These are phyloP conservation scores for Botrytis cinerea DNA, from an alignment of 2,329 filamentous ascomycete genomes.

Conservation along the genomic window DNA sequence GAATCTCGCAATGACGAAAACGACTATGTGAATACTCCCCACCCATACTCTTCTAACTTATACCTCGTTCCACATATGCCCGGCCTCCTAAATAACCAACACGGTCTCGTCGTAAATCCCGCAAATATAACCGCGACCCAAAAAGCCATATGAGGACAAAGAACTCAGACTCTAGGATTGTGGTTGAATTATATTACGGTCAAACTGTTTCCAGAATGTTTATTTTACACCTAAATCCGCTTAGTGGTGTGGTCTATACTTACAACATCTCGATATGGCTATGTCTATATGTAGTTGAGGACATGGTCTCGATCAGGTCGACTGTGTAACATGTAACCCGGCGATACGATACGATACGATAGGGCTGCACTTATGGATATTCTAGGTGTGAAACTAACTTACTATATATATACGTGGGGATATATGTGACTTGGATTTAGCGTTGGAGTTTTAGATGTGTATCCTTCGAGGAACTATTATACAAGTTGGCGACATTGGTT, in stretches of 20 bases:
- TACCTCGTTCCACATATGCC: neutral
- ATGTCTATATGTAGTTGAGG: neutral
- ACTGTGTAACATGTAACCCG: neutral
- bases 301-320: neutral
- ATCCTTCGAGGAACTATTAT: too few species aligned
- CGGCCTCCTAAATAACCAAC: neutral
- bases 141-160: neutral
- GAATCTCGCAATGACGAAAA: neutral
- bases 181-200: neutral
- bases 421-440: neutral
- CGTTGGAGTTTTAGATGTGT: neutral
- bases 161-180: neutral
- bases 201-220: rapidly evolving
- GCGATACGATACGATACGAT: too few species aligned
- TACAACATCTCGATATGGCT: neutral
- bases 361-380: neutral
- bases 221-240: neutral
- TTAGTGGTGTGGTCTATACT: neutral
- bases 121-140: rapidly evolving
- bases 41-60: neutral
- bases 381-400: neutral
- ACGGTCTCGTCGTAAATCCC: neutral
- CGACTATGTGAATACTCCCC: too few species aligned
- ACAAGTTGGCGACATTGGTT: neutral
- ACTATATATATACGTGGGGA: too few species aligned